Conservation (phyloP, 225 moss, liverwort and hornwort genomes). For the Polytrichum formosum region DNA sequence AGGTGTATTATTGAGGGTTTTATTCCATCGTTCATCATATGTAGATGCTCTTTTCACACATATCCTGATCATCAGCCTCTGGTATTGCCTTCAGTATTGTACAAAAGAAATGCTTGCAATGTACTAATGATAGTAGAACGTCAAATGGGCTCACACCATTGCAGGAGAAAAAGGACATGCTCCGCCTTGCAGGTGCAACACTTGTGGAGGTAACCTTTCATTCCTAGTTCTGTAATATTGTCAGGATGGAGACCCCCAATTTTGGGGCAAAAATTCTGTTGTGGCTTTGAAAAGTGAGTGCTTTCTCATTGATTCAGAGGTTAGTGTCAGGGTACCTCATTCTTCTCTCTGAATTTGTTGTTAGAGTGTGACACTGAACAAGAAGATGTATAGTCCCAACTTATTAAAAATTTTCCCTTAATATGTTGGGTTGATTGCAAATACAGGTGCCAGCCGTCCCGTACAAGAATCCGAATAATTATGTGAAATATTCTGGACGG, state of each 20-base stretch:
- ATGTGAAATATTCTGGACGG: slow-evolving; percentile 86
- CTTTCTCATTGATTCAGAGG: too few species aligned
- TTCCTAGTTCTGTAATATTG: too few species aligned
- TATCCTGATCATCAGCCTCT: background rate
- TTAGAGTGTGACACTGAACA: too few species aligned
- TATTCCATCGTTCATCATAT: background rate
- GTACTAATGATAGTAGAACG: too few species aligned
- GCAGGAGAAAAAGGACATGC: slow-evolving; percentile 99
- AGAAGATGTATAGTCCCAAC: too few species aligned
- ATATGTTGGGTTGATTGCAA: background rate
- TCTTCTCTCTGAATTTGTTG: too few species aligned
- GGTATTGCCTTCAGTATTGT: background rate
- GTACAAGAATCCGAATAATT: slow-evolving; percentile 95
- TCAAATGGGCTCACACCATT: background rate
- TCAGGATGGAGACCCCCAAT: too few species aligned
- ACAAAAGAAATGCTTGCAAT: too few species aligned
- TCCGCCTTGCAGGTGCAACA: slow-evolving; percentile 87
- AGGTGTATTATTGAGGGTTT: background rate
- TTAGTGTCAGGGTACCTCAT: too few species aligned
- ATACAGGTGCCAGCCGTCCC: slow-evolving; percentile 83
- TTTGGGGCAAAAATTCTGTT: too few species aligned
- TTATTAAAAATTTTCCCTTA: background rate
- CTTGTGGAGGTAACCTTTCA: slow-evolving; percentile 64
- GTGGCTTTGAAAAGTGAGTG: too few species aligned
- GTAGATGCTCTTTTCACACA: background rate